Evolutionary conservation across 2,329 filamentous ascomycete genomes (phyloP).

Genomic region (Colletotrichum gloeosporioides): DNA sequence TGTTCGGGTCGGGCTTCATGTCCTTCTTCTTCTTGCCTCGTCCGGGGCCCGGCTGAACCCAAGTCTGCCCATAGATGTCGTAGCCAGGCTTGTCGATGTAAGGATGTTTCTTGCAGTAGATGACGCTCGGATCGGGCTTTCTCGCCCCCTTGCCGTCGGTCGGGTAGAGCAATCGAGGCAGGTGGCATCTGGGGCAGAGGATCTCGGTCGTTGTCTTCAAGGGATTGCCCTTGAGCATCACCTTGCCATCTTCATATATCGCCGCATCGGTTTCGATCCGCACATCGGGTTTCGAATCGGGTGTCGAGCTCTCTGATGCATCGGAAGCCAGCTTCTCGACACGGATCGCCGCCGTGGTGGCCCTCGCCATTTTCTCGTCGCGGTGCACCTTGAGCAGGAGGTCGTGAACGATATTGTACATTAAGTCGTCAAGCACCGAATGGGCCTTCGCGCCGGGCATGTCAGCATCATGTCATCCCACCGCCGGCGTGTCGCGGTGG

Average conservation of each 20-base stretch:
- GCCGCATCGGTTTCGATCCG: constrained; percentile 71
- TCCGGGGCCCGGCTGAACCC: constrained; percentile 73
- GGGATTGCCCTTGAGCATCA: constrained; percentile 74
- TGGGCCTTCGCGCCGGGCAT: constrained; percentile 51
- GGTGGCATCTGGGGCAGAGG: constrained; percentile 75
- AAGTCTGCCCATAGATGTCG: constrained; percentile 84
- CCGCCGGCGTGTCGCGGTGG: not conserved
- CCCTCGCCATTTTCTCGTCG: constrained; percentile 78
- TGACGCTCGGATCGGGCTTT: constrained; percentile 69
- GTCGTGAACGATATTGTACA: constrained; percentile 80
- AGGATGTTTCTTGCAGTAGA: constrained; percentile 81
- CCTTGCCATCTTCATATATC: constrained; percentile 72
- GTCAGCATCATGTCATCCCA: constrained; percentile 1
- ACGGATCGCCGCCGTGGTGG: constrained; percentile 67
- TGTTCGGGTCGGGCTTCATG: constrained; percentile 61
- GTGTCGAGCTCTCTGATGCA: constrained; percentile 56
- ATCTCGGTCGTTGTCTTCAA: constrained; percentile 75
- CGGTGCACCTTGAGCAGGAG: constrained; percentile 77
- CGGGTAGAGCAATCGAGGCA: constrained; percentile 75
- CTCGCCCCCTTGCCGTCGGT: constrained; percentile 71
- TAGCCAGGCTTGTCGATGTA: constrained; percentile 78
- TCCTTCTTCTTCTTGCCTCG: constrained; percentile 83
- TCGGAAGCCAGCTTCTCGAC: constrained; percentile 67
- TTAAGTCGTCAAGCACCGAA: constrained; percentile 73
- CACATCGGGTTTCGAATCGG: constrained; percentile 60